A percentile compares a stretch with the other conserved stretches of the same genome.
Evolutionary conservation across 768 basidiomycete species (phyloP).

Genomic region (Pluteus cervinus): DNA sequence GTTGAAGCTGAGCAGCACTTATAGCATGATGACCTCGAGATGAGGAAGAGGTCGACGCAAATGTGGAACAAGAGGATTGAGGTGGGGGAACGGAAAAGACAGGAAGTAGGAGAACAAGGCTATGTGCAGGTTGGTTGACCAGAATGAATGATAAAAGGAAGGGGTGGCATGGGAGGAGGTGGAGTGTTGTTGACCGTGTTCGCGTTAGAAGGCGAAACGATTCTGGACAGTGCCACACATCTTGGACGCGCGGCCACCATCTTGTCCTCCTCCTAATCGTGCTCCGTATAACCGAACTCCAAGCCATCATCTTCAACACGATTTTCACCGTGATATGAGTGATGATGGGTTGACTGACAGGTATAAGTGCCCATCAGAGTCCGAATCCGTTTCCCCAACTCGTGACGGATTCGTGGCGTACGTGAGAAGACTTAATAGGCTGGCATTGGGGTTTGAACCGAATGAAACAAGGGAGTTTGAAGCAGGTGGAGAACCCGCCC

Average conservation of each 20-base stretch:
- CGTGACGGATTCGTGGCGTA: too few relatives aligned
- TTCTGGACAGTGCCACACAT: slow-evolving; percentile 27
- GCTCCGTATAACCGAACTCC: slow-evolving; percentile 51
- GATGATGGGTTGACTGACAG: too few relatives aligned
- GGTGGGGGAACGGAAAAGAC: slow-evolving; percentile 62
- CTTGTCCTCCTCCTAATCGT: slow-evolving; percentile 56
- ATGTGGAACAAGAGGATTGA: too few relatives aligned
- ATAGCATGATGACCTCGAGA: slow-evolving; percentile 35
- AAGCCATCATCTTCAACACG: slow-evolving; percentile 43
- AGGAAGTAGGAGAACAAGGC: slow-evolving; percentile 53
- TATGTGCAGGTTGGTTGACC: slow-evolving; percentile 23
- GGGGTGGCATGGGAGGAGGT: slow-evolving; percentile 15
- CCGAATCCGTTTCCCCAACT: too few relatives aligned
- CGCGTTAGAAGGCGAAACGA: slow-evolving; percentile 20
- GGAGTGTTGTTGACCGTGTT: slow-evolving; percentile 35
- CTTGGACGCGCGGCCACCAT: slow-evolving; percentile 63
- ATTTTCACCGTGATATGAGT: too few relatives aligned
- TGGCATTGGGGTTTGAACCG: too few relatives aligned
- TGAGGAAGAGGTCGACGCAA: too few relatives aligned
- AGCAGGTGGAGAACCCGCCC: too few relatives aligned
- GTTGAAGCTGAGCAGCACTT: slow-evolving; percentile 29
- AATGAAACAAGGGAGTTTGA: too few relatives aligned
- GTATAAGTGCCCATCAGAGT: too few relatives aligned
- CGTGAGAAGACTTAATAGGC: too few relatives aligned
- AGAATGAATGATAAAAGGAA: slow-evolving; percentile 7